Conservation (phyloP, 2,329 filamentous ascomycete species). For the Fusarium nisikadoi region DNA sequence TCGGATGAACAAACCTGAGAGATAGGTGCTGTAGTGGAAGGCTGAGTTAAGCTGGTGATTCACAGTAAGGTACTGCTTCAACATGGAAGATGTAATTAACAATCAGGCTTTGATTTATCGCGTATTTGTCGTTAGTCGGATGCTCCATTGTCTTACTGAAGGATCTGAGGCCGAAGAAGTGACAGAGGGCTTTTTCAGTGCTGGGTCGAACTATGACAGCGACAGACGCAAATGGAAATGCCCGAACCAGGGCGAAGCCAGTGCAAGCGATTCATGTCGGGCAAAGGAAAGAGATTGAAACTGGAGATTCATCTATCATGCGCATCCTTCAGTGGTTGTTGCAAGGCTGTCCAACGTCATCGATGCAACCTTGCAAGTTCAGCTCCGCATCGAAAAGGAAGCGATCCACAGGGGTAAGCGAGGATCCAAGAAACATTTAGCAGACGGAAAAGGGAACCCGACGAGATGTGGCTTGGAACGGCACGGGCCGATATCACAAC, state of each 20-base stretch:
- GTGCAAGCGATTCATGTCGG: background rate
- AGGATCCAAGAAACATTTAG: background rate
- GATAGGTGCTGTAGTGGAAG: fast-evolving
- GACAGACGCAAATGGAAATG: background rate
- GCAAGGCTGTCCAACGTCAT: background rate
- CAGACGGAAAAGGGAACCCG: background rate
- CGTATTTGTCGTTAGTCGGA: too few relatives aligned
- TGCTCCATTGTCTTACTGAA: fast-evolving
- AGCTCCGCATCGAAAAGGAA: background rate
- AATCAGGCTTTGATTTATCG: fast-evolving
- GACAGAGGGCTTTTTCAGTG: too few relatives aligned
- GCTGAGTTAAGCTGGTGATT: fast-evolving
- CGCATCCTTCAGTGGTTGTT: background rate
- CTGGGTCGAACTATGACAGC: background rate
- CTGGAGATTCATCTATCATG: background rate
- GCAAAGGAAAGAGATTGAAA: background rate
- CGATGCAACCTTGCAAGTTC: background rate
- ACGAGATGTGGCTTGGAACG: background rate
- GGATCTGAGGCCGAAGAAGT: background rate
- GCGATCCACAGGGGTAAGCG: background rate
- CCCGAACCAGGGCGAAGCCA: background rate
- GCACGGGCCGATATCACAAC: background rate
- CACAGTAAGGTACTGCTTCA: background rate
- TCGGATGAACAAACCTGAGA: background rate
- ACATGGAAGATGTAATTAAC: fast-evolving